A percentile compares a stretch with the other conserved stretches of the same genome.
Conservation (phyloP, 2,329 filamentous ascomycete genomes). For the Colletotrichum plurivorum region DNA sequence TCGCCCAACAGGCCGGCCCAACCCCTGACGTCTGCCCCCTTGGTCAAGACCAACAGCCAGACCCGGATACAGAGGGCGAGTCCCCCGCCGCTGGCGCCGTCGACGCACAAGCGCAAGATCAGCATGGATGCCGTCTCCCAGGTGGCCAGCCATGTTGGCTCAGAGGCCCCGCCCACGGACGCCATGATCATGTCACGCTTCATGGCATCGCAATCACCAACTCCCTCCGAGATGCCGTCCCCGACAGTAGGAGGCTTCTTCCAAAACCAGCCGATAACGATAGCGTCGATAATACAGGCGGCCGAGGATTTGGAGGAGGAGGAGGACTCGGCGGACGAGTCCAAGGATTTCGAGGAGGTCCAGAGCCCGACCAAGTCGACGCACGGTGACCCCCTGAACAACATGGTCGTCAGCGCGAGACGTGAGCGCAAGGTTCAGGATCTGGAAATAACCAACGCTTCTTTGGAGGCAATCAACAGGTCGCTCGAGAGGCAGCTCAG, state of each 20-base stretch:
- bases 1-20: slow-evolving; percentile 64
- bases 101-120: slow-evolving; percentile 55
- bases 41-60: slow-evolving; percentile 40
- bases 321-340: slow-evolving; percentile 31
- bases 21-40: slow-evolving; percentile 31
- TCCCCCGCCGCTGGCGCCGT: slow-evolving; percentile 53
- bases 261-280: slow-evolving; percentile 56
- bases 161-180: slow-evolving; percentile 49
- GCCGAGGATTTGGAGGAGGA: slow-evolving; percentile 64
- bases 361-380: slow-evolving; percentile 72
- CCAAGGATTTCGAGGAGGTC: slow-evolving; percentile 50
- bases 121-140: slow-evolving; percentile 59
- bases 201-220: slow-evolving; percentile 50
- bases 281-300: slow-evolving; percentile 70
- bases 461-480: slow-evolving; percentile 93
- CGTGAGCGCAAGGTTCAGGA: slow-evolving; percentile 96
- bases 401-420: slow-evolving; percentile 88
- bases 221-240: slow-evolving; percentile 54
- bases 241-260: slow-evolving; percentile 49
- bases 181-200: slow-evolving; percentile 52
- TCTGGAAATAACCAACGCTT: slow-evolving; percentile 96
- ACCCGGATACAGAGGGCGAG: slow-evolving; percentile 52
- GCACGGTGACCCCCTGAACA: slow-evolving; percentile 74
- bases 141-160: slow-evolving; percentile 46
- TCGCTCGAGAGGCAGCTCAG: slow-evolving; percentile 92